Conservation (phyloP, 805 yeast genomes). For the Cyberlindnera maritima region DNA sequence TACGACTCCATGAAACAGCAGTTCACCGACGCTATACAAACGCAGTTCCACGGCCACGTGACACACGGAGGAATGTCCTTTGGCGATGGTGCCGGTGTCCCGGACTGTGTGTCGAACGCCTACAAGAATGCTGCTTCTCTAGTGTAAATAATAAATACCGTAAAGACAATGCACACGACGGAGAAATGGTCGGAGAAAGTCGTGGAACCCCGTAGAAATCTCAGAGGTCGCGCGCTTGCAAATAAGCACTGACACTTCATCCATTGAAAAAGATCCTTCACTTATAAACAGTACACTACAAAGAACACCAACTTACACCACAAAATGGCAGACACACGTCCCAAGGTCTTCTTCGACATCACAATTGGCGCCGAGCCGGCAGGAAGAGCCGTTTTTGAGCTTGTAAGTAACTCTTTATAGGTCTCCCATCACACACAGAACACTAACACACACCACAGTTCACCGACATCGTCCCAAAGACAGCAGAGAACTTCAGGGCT, state of each 20-base stretch:
- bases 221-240: neutral
- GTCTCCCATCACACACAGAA: no score
- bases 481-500: constrained; percentile 87
- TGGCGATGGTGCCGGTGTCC: constrained; percentile 83
- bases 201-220: neutral
- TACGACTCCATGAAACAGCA: constrained; percentile 44
- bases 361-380: constrained; percentile 63
- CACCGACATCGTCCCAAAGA: constrained; percentile 75
- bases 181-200: neutral
- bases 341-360: constrained; percentile 76
- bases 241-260: neutral
- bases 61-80: constrained; percentile 78
- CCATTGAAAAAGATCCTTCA: no score
- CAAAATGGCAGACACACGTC: constrained; percentile 26
- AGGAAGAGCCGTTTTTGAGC: constrained; percentile 79
- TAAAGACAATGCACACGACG: no score
- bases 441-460: constrained; percentile 26
- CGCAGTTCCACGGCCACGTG: constrained; percentile 39
- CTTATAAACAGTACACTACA: neutral
- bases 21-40: constrained; percentile 32
- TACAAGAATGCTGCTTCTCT: constrained; percentile 47
- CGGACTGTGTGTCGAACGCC: constrained; percentile 74
- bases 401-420: no score
- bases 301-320: neutral
- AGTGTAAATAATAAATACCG: neutral